These are phyloP conservation scores for Populus ilicifolia DNA, from an alignment of 345 rosid genomes.

Conservation along the genomic window DNA sequence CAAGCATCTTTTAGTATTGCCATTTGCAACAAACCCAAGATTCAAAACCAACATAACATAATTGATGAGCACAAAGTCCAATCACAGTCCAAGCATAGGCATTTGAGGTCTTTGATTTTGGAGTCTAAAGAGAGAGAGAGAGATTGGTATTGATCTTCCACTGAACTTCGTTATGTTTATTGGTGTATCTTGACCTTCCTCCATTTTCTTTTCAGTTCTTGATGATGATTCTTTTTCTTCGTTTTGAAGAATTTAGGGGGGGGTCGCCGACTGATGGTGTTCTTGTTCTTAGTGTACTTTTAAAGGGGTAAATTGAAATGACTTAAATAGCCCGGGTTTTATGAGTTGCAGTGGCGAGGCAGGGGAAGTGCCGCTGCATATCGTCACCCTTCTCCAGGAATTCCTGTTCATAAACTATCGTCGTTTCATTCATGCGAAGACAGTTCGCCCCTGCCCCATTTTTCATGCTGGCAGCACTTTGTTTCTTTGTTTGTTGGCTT, in stretches of 20 bases:
- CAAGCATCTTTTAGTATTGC: constrained; percentile 67
- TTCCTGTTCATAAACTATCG: too few species aligned
- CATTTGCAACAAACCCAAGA: constrained; percentile 23
- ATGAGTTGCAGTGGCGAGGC: too few species aligned
- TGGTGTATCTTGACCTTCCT: neutral
- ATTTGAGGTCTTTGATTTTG: constrained; percentile 56
- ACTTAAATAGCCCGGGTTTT: too few species aligned
- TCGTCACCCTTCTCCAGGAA: too few species aligned
- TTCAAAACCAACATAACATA: neutral
- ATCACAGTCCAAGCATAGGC: constrained; percentile 11
- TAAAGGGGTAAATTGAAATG: too few species aligned
- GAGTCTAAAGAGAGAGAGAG: constrained; percentile 43
- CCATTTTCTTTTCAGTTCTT: neutral
- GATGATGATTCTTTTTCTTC: neutral
- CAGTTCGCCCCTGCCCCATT: too few species aligned
- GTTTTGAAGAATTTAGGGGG: neutral
- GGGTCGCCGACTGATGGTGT: too few species aligned
- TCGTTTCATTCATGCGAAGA: too few species aligned
- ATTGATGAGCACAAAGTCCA: neutral
- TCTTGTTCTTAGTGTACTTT: too few species aligned
- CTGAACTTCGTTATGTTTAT: constrained; percentile 60
- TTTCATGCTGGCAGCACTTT: too few species aligned
- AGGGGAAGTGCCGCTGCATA: too few species aligned
- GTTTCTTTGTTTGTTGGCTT: too few species aligned
- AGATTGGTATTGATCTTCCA: constrained; percentile 56